Conservation (phyloP, 257 asterid genomes). For the Fraxinus anomala region DNA sequence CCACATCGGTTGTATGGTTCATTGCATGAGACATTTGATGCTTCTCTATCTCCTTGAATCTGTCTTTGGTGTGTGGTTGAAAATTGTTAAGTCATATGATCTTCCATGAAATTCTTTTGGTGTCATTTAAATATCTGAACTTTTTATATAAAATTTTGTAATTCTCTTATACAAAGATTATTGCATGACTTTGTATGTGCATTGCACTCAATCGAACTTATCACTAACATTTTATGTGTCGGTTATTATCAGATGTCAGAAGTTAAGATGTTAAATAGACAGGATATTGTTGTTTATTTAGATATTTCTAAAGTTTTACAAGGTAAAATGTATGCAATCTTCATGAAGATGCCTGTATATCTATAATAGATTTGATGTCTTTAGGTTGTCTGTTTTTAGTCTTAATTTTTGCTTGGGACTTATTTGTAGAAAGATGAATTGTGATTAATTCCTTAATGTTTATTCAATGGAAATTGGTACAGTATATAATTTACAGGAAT, state of each 20-base stretch:
- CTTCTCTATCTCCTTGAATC: not conserved
- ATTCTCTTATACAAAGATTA: not conserved
- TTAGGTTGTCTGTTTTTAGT: conserved; percentile 15
- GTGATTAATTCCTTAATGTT: too few species aligned
- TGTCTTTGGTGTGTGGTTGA: not conserved
- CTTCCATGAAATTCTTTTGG: not conserved
- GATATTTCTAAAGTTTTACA: not conserved
- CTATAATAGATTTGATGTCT: conserved; percentile 12
- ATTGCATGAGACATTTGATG: not conserved
- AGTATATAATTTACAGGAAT: too few species aligned
- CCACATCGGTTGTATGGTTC: not conserved
- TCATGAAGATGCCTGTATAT: not conserved
- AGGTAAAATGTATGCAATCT: not conserved
- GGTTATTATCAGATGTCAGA: not conserved
- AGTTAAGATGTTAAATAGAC: not conserved
- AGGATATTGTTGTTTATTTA: not conserved
- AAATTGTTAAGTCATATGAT: not conserved
- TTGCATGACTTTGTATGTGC: not conserved
- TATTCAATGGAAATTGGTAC: too few species aligned
- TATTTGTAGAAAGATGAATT: too few species aligned
- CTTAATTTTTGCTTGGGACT: conserved; percentile 21
- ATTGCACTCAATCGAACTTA: too few species aligned
- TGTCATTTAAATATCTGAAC: not conserved
- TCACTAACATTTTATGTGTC: not conserved
- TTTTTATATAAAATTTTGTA: too few species aligned